Evolutionary conservation across 169 alveolate species (phyloP).

Genomic region (Plasmodium fragile): DNA sequence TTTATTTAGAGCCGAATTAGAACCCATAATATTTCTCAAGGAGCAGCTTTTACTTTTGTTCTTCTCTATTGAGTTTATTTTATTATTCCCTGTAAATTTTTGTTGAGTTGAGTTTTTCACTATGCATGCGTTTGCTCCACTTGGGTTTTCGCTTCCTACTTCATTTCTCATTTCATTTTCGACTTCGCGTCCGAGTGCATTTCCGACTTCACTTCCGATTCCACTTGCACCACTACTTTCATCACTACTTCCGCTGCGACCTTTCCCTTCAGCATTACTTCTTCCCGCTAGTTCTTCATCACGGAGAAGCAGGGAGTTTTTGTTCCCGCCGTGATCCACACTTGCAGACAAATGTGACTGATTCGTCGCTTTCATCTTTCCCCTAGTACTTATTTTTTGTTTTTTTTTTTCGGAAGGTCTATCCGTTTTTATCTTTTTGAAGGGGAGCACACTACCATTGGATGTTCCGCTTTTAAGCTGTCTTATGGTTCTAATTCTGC

Average conservation of each 20-base stretch:
- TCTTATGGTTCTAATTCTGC: slow-evolving; percentile 8
- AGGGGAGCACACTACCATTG: neutral
- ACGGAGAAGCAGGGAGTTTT: neutral
- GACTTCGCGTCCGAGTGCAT: neutral
- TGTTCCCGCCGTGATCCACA: neutral
- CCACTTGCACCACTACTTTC: neutral
- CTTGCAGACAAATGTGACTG: neutral
- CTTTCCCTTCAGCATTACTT: neutral
- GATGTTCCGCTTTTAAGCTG: neutral
- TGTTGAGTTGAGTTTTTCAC: neutral
- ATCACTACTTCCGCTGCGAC: neutral
- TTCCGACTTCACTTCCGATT: neutral
- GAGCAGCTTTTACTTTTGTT: slow-evolving; percentile 25
- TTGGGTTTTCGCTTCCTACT: neutral
- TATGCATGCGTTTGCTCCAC: neutral
- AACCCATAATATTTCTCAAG: neutral
- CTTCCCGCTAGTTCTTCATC: neutral
- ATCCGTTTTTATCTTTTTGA: neutral
- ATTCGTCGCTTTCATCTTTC: neutral
- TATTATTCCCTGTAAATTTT: neutral
- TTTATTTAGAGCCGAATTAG: neutral
- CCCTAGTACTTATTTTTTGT: neutral
- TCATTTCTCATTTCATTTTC: neutral
- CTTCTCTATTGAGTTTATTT: neutral
- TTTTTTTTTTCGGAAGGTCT: neutral